These are phyloP conservation scores for Penicillium sp. DNA, from an alignment of 2,329 filamentous ascomycete genomes.

Conservation along the genomic window DNA sequence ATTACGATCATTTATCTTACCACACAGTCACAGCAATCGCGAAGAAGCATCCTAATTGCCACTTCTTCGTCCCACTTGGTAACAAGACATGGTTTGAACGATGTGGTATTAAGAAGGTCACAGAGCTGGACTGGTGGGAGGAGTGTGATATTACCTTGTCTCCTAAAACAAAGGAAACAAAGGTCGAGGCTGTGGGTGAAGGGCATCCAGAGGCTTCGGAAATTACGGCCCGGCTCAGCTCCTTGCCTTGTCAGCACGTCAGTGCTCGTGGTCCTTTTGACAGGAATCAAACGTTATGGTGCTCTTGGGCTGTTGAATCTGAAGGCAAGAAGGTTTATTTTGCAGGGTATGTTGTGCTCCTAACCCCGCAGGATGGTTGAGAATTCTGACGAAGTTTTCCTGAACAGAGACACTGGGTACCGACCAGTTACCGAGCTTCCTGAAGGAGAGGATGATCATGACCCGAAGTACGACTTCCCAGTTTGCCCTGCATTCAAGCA, in stretches of 20 bases:
- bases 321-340: constrained; percentile 82
- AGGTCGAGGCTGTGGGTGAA: constrained; percentile 32
- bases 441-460: constrained; percentile 69
- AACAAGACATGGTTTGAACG: constrained; percentile 78
- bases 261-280: constrained; percentile 70
- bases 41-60: constrained; percentile 70
- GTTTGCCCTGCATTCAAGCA: constrained; percentile 81
- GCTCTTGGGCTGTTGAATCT: constrained; percentile 77
- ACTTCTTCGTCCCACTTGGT: constrained; percentile 86
- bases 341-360: constrained; percentile 52
- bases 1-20: constrained; percentile 89
- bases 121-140: constrained; percentile 96
- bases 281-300: constrained; percentile 77
- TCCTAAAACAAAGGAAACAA: constrained; percentile 25
- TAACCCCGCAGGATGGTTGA: neutral
- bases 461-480: constrained; percentile 66
- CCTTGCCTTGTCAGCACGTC: constrained; percentile 82
- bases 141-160: constrained; percentile 71
- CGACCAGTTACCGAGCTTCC: constrained; percentile 69
- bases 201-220: constrained; percentile 31
- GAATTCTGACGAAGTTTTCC: neutral
- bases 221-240: constrained; percentile 73
- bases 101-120: constrained; percentile 72
- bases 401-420: constrained; percentile 81
- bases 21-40: constrained; percentile 71